Conservation (phyloP, 2,329 filamentous ascomycete genomes). For the Ustulina deusta region DNA sequence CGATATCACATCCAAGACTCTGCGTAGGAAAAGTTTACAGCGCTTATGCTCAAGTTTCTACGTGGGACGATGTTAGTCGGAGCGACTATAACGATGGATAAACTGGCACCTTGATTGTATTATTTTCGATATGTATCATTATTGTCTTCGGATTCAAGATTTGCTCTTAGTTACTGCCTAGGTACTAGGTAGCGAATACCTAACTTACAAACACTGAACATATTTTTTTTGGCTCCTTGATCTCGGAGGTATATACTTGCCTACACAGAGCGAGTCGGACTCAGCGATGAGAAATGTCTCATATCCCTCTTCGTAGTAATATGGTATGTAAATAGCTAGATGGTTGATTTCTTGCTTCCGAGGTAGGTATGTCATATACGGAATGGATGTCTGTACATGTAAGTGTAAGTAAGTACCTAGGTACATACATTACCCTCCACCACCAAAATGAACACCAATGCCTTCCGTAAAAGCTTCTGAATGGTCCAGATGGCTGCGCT, state of each 20-base stretch:
- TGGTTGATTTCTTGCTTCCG: not conserved
- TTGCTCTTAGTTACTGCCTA: not conserved
- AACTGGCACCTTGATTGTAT: not conserved
- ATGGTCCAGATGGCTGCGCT: not conserved
- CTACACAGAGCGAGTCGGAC: not conserved
- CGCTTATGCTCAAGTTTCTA: not conserved
- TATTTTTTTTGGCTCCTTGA: not conserved
- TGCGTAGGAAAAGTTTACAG: not conserved
- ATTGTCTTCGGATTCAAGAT: not conserved
- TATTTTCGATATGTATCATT: slow-evolving; percentile 17
- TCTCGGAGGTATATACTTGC: not conserved
- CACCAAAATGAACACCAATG: not conserved
- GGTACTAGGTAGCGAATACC: not conserved
- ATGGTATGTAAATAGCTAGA: not conserved
- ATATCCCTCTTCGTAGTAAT: not conserved
- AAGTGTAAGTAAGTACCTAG: not conserved
- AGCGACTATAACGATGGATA: not conserved
- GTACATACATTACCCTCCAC: no score
- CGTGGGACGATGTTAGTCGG: no score
- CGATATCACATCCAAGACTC: not conserved
- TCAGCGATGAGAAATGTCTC: not conserved
- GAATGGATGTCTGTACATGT: not conserved
- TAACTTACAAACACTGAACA: not conserved
- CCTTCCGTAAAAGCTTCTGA: not conserved
- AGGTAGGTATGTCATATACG: not conserved